phyloP scores from a whole-genome alignment of 108 stramenopile genomes.

The Fistulifera pelliculosa region DNA sequence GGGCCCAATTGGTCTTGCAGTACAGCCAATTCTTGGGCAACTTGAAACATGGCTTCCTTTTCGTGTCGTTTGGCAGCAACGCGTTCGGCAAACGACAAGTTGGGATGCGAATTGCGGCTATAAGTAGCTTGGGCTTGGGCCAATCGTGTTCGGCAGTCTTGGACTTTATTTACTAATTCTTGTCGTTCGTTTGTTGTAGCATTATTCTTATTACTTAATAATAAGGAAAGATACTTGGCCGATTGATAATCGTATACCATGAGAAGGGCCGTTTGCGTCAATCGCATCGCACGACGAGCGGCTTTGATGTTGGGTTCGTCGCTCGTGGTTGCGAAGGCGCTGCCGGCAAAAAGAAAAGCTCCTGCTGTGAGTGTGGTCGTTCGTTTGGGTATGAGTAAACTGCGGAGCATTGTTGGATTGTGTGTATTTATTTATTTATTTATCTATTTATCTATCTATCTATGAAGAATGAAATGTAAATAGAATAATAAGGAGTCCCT shows the following conservation, averaged over 20 bases:
- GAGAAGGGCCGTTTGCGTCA: slow-evolving; percentile 26
- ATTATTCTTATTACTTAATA: too few species aligned
- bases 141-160: slow-evolving; percentile 9
- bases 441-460: too few species aligned
- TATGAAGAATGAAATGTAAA: too few species aligned
- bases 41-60: slow-evolving; percentile 46
- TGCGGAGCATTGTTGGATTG: too few species aligned
- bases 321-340: too few species aligned
- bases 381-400: too few species aligned
- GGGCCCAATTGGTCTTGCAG: slow-evolving; percentile 34
- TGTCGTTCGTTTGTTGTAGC: too few species aligned
- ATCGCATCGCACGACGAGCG: slow-evolving; percentile 24
- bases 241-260: slow-evolving; percentile 43
- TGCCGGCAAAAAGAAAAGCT: too few species aligned
- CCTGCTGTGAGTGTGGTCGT: too few species aligned
- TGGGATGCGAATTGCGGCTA: slow-evolving; percentile 13
- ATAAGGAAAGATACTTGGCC: slow-evolving; percentile 1
- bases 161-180: too few species aligned
- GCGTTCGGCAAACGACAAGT: background rate
- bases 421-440: too few species aligned
- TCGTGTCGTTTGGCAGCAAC: slow-evolving; percentile 23
- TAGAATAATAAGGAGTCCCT: too few species aligned
- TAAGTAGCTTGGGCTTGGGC: slow-evolving; percentile 56
- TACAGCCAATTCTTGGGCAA: slow-evolving; percentile 41
- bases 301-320: slow-evolving; percentile 14